Base-by-base conservation (phyloP, 306 rosid genomes). In the Gastrolobium bilobum region DNA sequence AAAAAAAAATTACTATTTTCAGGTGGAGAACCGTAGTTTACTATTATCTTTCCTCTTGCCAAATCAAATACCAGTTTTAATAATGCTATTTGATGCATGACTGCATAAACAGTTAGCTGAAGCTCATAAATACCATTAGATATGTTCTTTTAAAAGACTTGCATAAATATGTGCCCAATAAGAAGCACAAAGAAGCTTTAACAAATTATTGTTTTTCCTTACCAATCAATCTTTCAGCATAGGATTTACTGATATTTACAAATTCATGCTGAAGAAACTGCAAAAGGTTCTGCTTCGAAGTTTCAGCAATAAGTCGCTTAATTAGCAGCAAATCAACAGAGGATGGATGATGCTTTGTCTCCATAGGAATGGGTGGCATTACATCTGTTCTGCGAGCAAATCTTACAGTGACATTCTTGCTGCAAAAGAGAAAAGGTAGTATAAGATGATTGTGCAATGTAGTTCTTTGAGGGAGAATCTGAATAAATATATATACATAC, bases 201-300 rank as follows among this genome's bases (percentile, higher is more conserved):
- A 68, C 37, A 26, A 72, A 39, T 62, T 53, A 42, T 59, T 20
- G 29, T 63, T 39, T 52, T 69, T 69, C 64, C 84, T 87, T 75
- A 91, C 99, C 99, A 60, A 94, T 94, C 78, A 94, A 83, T 66
- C 99, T 83, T 80, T 94, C 97, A 13, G 99, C 99, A 84, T 82
- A 84, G 60, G 97, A 44, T 88, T 92, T 94, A 68, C 89, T 91
- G 83, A 94, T 88, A 80, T 94, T 92, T 57, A 94, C 95, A 78
- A 92, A 92, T 68, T 92, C 98, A 83, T 87, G 97, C 89, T 94
- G 98, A 86, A 94, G 89, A 86, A 94, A 94, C 90, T 92, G 98
- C 78, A 90, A 66, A 78, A 94, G 92, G 82, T 83, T 92, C 84
- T 87, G 97, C 85, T 92, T 92, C 4, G 91, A 83, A 63, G 97